Percentiles rank a stretch among this genome's conserved stretches.
Conservation (phyloP, 495 filamentous ascomycete species). For the Margaritispora aquatica region DNA sequence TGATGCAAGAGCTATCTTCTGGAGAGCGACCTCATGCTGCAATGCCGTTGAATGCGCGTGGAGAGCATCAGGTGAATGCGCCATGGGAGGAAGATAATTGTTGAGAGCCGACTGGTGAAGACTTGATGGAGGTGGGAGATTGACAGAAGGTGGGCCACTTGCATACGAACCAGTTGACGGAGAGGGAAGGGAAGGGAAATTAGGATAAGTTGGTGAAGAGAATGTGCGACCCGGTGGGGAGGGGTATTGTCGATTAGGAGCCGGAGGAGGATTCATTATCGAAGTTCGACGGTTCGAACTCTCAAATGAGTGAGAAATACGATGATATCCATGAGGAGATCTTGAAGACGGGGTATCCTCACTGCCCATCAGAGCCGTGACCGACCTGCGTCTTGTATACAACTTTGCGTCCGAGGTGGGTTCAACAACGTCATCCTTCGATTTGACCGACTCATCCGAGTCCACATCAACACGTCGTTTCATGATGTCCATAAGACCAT, state of each 20-base stretch:
- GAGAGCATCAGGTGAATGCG: conserved; percentile 26
- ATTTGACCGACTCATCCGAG: not conserved
- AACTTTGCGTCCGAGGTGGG: conserved; percentile 12
- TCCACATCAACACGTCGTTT: conserved; percentile 14
- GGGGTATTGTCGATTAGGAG: conserved; percentile 20
- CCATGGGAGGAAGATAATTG: conserved; percentile 18
- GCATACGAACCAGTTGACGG: conserved; percentile 15
- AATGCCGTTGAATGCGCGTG: conserved; percentile 37
- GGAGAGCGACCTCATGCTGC: conserved; percentile 43
- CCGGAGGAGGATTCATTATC: conserved; percentile 23
- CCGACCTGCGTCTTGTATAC: conserved; percentile 12
- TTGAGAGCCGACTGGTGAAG: conserved; percentile 2
- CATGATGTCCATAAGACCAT: conserved; percentile 16
- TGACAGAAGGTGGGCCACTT: conserved; percentile 9
- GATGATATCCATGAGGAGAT: conserved; percentile 13
- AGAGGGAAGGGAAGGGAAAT: conserved; percentile 22
- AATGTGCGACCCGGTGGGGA: conserved; percentile 20
- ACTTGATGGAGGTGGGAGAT: conserved; percentile 9
- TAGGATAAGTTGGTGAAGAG: conserved; percentile 18
- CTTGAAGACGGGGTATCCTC: conserved; percentile 9
- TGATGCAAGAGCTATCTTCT: conserved; percentile 39
- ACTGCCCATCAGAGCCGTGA: not conserved
- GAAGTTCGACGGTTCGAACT: conserved; percentile 10
- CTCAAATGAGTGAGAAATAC: conserved; percentile 3
- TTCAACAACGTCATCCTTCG: conserved; percentile 2